A percentile compares a stretch with the other conserved stretches of the same genome.
These are phyloP conservation scores for Hippophae gyantsensis DNA, from an alignment of 306 rosid genomes.

Conservation along the genomic window DNA sequence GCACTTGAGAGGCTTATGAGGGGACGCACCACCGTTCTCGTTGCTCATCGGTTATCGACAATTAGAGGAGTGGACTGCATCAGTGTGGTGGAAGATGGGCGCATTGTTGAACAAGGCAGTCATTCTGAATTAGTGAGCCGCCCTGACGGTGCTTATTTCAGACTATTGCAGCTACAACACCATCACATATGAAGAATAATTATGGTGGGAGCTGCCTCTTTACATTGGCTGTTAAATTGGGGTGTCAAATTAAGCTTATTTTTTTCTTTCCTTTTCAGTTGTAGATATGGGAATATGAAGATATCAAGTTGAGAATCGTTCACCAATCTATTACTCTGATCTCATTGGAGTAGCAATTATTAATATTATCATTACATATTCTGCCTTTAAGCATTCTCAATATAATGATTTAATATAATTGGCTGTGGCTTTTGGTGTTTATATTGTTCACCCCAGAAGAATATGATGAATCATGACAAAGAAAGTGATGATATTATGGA, in stretches of 20 bases:
- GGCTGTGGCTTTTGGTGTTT: no score
- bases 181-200: slow-evolving; percentile 53
- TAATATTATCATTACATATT: slow-evolving; percentile 37
- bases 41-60: slow-evolving; percentile 85
- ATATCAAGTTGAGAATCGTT: slow-evolving; percentile 21
- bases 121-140: slow-evolving; percentile 77
- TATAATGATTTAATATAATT: no score
- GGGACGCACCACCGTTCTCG: slow-evolving; percentile 87
- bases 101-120: slow-evolving; percentile 88
- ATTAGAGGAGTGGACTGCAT: slow-evolving; percentile 86
- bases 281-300: slow-evolving; percentile 66
- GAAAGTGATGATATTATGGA: no score
- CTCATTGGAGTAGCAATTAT: slow-evolving; percentile 46
- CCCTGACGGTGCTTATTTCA: slow-evolving; percentile 83
- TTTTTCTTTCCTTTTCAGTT: slow-evolving; percentile 38
- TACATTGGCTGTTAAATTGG: slow-evolving; percentile 43
- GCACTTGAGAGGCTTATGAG: slow-evolving; percentile 97
- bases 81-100: slow-evolving; percentile 91
- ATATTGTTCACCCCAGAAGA: no score
- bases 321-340: slow-evolving; percentile 43
- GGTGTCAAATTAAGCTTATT: slow-evolving; percentile 54
- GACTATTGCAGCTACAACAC: slow-evolving; percentile 86
- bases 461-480: no score
- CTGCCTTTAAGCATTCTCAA: slow-evolving; percentile 8
- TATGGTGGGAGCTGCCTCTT: slow-evolving; percentile 27